These are phyloP conservation scores for Laburnicola sp. DNA, from an alignment of 2,329 filamentous ascomycete genomes.

Conservation along the genomic window DNA sequence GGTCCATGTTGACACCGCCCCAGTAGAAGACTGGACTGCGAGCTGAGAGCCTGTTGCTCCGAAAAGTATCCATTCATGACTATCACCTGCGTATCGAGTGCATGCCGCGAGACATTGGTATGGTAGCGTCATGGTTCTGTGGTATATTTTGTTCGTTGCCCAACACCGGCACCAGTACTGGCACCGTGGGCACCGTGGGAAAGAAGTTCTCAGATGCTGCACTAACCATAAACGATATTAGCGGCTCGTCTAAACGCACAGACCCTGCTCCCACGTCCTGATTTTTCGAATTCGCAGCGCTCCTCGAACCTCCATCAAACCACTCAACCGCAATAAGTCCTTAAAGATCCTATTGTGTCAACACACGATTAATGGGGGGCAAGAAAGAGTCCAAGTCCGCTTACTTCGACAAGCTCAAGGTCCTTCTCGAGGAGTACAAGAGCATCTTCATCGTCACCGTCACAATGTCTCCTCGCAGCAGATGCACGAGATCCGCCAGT, in stretches of 20 bases:
- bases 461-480: conserved; percentile 99
- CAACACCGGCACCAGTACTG: neutral
- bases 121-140: conserved; percentile 38
- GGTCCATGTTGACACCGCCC: conserved; percentile 35
- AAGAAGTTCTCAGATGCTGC: conserved; percentile 9
- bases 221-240: conserved; percentile 5
- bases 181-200: no score
- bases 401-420: conserved; percentile 99
- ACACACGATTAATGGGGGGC: conserved; percentile 96
- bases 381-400: conserved; percentile 90
- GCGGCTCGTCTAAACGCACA: conserved; percentile 12
- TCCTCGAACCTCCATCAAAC: conserved; percentile 27
- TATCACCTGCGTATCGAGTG: conserved; percentile 15
- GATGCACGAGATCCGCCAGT: conserved; percentile 99
- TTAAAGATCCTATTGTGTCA: conserved; percentile 99
- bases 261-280: conserved; percentile 17
- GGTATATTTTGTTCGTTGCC: neutral
- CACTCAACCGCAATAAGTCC: conserved; percentile 61
- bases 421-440: conserved; percentile 92
- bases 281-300: conserved; percentile 22
- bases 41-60: conserved; percentile 75
- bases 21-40: conserved; percentile 51
- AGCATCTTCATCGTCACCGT: conserved; percentile 93
- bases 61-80: conserved; percentile 59
- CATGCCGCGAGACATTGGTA: conserved; percentile 47